Evolutionary conservation across 257 asterid genomes (phyloP).

Genomic region (Thymus mandschuricus): DNA sequence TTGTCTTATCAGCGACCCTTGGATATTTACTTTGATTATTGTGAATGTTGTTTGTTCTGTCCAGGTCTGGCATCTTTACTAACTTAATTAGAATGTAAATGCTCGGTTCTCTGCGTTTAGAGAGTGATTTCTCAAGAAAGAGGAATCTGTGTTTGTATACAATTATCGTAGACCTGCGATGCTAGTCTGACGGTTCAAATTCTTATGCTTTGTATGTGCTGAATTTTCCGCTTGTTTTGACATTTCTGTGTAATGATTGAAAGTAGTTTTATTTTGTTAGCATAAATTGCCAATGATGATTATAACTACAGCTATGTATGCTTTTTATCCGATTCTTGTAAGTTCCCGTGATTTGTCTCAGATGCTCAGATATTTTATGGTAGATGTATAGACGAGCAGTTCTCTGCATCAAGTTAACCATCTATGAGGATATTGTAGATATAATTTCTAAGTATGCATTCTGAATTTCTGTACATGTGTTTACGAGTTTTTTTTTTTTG

Average conservation of each 20-base stretch:
- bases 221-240: slow-evolving; percentile 3
- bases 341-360: neutral
- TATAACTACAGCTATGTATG: slow-evolving; percentile 2
- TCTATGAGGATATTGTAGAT: neutral
- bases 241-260: neutral
- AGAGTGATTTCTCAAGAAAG: neutral
- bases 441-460: neutral
- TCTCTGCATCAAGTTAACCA: neutral
- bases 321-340: neutral
- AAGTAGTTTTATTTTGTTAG: slow-evolving; percentile 9
- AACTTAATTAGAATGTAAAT: neutral
- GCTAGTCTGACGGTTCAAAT: neutral
- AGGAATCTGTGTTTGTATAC: neutral
- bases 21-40: slow-evolving; percentile 8
- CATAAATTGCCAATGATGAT: slow-evolving; percentile 7
- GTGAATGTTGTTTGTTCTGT: neutral
- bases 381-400: neutral
- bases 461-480: neutral
- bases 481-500: neutral
- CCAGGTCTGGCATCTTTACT: neutral
- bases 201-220: neutral
- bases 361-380: neutral
- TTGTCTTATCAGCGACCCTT: neutral
- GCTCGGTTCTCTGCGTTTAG: neutral
- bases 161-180: neutral